Percentiles rank a stretch among this genome's conserved stretches.
phyloP scores from a whole-genome alignment of 2,329 filamentous ascomycete genomes.

The Colletotrichum lini region DNA sequence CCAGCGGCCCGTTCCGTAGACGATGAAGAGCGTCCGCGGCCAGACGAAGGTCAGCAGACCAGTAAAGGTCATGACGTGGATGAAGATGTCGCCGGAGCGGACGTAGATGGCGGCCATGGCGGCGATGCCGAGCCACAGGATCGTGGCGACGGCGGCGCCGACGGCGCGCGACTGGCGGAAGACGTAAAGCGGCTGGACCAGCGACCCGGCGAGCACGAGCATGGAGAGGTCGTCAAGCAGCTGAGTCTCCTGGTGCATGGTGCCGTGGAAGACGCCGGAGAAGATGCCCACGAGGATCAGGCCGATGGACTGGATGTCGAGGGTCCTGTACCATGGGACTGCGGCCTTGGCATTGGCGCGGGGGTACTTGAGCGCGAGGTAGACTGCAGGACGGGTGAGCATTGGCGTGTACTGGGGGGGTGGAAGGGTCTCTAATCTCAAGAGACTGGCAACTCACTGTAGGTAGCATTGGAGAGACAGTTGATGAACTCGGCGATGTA shows the following conservation, averaged over 20 bases:
- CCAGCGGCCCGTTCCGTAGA: constrained; percentile 48
- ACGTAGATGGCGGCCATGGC: constrained; percentile 60
- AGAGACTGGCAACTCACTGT: constrained; percentile 36
- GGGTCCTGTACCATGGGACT: constrained; percentile 50
- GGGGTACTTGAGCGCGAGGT: constrained; percentile 56
- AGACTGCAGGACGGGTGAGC: constrained; percentile 50
- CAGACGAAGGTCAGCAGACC: constrained; percentile 51
- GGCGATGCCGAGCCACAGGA: constrained; percentile 58
- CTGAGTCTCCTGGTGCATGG: constrained; percentile 58
- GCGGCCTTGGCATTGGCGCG: constrained; percentile 50
- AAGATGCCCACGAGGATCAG: constrained; percentile 58
- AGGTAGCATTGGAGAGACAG: constrained; percentile 58
- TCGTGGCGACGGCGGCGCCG: constrained; percentile 51
- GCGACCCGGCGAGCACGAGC: constrained; percentile 66
- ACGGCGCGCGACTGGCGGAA: constrained; percentile 57
- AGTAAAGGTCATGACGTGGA: constrained; percentile 58
- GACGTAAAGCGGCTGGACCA: constrained; percentile 65
- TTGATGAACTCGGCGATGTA: constrained; percentile 62
- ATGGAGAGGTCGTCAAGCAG: constrained; percentile 72
- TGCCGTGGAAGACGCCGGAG: constrained; percentile 62
- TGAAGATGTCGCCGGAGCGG: constrained; percentile 57
- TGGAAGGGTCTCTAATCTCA: not conserved
- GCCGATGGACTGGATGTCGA: constrained; percentile 59
- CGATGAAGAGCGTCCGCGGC: constrained; percentile 53
- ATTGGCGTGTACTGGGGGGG: not conserved